These are phyloP conservation scores for Pseudozyma pruni DNA, from an alignment of 1,284 basidiomycete species.

Conservation along the genomic window DNA sequence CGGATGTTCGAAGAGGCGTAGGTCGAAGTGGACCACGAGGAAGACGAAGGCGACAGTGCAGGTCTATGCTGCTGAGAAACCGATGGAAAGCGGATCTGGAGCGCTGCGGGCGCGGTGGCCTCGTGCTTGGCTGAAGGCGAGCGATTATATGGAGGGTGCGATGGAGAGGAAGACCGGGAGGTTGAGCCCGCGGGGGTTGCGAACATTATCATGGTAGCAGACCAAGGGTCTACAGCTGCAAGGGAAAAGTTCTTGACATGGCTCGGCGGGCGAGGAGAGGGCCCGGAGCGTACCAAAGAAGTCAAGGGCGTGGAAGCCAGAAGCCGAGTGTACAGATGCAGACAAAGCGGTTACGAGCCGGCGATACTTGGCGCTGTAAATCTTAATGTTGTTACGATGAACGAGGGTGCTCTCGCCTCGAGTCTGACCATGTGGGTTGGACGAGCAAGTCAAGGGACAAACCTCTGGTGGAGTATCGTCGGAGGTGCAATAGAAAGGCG, in stretches of 20 bases:
- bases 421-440: too few relatives aligned
- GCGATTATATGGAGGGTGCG: constrained; percentile 19
- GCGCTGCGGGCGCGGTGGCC: not conserved
- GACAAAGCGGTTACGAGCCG: not conserved
- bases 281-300: not conserved
- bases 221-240: not conserved
- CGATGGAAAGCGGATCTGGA: constrained; percentile 14
- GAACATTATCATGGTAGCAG: constrained; percentile 10
- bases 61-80: constrained; percentile 1
- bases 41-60: constrained; percentile 16
- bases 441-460: too few relatives aligned
- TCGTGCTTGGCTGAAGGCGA: constrained; percentile 2
- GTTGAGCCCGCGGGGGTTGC: not conserved
- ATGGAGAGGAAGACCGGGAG: not conserved
- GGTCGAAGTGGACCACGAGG: constrained; percentile 20
- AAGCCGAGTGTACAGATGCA: not conserved
- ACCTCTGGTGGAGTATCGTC: too few relatives aligned
- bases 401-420: too few relatives aligned
- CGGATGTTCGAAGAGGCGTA: constrained; percentile 5
- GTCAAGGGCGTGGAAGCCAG: not conserved
- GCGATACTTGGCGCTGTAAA: not conserved
- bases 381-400: too few relatives aligned
- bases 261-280: not conserved
- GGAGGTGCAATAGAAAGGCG: too few relatives aligned
- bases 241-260: not conserved